Evolutionary conservation across 331 rosid species (phyloP).

Genomic region (Quercus tomentella): DNA sequence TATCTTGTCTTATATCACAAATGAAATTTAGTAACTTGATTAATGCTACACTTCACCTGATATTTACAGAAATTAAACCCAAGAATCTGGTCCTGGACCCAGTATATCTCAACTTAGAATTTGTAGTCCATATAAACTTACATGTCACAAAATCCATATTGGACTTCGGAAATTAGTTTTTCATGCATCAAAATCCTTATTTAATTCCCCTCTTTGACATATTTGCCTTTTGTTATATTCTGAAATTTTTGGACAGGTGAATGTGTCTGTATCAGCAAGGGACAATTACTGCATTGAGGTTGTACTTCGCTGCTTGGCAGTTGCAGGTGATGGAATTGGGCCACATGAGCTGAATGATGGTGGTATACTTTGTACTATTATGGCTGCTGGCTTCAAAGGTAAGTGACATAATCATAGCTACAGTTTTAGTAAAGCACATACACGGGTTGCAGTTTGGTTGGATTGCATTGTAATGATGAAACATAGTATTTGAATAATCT

Average conservation of each 20-base stretch:
- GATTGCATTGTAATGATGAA: too few relatives aligned
- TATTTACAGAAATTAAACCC: neutral
- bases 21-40: neutral
- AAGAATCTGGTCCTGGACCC: neutral
- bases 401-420: constrained; percentile 15
- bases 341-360: constrained; percentile 58
- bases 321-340: constrained; percentile 80
- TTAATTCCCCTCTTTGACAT: constrained; percentile 7
- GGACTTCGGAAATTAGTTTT: constrained; percentile 8
- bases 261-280: constrained; percentile 65
- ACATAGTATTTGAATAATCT: neutral
- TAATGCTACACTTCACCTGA: neutral
- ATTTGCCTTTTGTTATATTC: constrained; percentile 10
- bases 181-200: neutral
- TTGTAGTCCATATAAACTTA: neutral
- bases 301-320: constrained; percentile 84
- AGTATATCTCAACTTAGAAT: neutral
- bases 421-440: neutral
- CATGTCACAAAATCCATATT: neutral
- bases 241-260: constrained; percentile 45
- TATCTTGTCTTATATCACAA: neutral
- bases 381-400: constrained; percentile 99
- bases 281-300: constrained; percentile 81
- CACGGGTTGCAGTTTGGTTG: neutral
- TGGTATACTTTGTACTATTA: constrained; percentile 66